Conservation (phyloP, 805 yeast species). For the Jamesozyma spencerorum region DNA sequence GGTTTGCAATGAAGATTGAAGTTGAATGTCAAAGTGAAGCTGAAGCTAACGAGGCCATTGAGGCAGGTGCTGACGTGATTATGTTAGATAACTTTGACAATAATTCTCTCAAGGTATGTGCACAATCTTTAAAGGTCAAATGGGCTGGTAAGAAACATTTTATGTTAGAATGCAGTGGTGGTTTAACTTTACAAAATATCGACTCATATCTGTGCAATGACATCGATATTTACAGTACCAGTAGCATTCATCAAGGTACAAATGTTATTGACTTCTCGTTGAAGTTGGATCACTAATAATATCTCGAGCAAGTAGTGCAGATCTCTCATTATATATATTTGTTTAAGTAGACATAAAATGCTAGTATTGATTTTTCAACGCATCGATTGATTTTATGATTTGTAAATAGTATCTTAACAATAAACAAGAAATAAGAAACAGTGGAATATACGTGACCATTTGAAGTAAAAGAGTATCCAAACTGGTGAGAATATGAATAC, state of each 20-base stretch:
- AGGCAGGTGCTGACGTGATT: slow-evolving; percentile 90
- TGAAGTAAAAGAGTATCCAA: too few relatives aligned
- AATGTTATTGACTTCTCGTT: slow-evolving; percentile 75
- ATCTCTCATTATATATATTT: too few relatives aligned
- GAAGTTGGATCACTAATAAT: slow-evolving; percentile 35
- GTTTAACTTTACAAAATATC: slow-evolving; percentile 64
- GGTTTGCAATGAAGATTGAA: slow-evolving; percentile 83
- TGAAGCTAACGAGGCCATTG: slow-evolving; percentile 88
- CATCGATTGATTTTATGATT: too few relatives aligned
- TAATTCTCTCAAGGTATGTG: slow-evolving; percentile 53
- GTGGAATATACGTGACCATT: too few relatives aligned
- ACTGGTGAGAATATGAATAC: slow-evolving; percentile 9
- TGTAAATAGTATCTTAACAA: too few relatives aligned
- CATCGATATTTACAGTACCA: slow-evolving; percentile 84
- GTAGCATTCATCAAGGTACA: slow-evolving; percentile 88
- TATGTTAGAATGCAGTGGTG: slow-evolving; percentile 86
- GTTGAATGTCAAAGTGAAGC: slow-evolving; percentile 81
- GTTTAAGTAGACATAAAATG: too few relatives aligned
- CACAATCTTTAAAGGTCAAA: slow-evolving; percentile 47
- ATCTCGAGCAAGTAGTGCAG: too few relatives aligned
- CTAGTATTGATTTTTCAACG: too few relatives aligned
- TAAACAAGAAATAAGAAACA: too few relatives aligned
- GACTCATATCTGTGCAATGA: slow-evolving; percentile 58
- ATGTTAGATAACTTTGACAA: slow-evolving; percentile 88
- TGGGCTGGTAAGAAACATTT: slow-evolving; percentile 46